A percentile compares a stretch with the other conserved stretches of the same genome.
These are phyloP conservation scores for Albifimbria verrucaria DNA, from an alignment of 2,329 filamentous ascomycete genomes.

Conservation along the genomic window DNA sequence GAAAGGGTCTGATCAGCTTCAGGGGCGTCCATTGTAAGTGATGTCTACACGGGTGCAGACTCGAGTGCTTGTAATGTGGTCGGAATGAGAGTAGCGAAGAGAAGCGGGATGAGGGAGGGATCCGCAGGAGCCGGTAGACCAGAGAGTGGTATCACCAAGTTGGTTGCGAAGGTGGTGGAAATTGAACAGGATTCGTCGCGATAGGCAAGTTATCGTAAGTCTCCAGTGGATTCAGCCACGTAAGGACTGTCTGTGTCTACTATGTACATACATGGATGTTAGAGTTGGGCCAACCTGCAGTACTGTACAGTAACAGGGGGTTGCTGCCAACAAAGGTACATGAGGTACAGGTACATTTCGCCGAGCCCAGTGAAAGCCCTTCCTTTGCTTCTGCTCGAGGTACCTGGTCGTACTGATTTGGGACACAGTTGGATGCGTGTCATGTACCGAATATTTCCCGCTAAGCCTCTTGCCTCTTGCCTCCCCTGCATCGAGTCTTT, in stretches of 20 bases:
- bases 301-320: too few species aligned
- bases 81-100: neutral
- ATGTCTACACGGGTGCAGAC: neutral
- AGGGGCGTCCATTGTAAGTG: conserved; percentile 69
- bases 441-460: too few species aligned
- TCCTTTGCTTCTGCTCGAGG: too few species aligned
- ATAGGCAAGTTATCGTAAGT: neutral
- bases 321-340: too few species aligned
- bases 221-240: neutral
- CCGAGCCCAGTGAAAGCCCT: too few species aligned
- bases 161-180: neutral
- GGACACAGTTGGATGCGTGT: too few species aligned
- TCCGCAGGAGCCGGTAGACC: neutral
- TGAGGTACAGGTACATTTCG: too few species aligned
- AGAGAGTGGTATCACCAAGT: neutral
- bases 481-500: too few species aligned
- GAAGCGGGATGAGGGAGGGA: neutral
- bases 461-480: too few species aligned
- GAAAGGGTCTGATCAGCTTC: conserved; percentile 89
- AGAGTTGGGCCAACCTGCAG: too few species aligned
- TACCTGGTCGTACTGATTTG: too few species aligned
- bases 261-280: neutral
- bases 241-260: neutral
- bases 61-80: neutral
- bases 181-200: neutral